These are phyloP conservation scores for Diaporthe sp. DNA, from an alignment of 2,329 filamentous ascomycete species.

Conservation along the genomic window DNA sequence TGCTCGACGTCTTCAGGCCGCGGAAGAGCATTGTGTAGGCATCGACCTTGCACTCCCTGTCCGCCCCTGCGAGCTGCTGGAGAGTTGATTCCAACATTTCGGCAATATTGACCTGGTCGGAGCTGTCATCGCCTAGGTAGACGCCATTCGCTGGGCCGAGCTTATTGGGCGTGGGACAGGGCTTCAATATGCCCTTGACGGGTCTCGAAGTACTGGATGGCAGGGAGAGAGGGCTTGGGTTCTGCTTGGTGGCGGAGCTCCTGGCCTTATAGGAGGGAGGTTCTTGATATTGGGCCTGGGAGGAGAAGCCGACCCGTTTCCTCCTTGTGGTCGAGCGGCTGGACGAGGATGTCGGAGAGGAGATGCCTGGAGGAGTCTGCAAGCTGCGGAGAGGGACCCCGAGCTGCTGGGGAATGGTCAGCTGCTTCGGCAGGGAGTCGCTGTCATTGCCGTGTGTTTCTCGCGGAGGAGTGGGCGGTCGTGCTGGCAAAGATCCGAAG, in stretches of 20 bases:
- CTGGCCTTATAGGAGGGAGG: slow-evolving; percentile 59
- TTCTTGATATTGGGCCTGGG: slow-evolving; percentile 68
- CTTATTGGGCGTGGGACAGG: slow-evolving; percentile 63
- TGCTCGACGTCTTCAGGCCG: slow-evolving; percentile 84
- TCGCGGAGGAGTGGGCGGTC: slow-evolving; percentile 77
- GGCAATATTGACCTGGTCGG: slow-evolving; percentile 68
- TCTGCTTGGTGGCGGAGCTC: slow-evolving; percentile 52
- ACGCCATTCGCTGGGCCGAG: slow-evolving; percentile 57
- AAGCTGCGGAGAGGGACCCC: slow-evolving; percentile 56
- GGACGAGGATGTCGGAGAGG: slow-evolving; percentile 56
- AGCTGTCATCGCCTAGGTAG: slow-evolving; percentile 54
- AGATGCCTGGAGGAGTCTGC: slow-evolving; percentile 66
- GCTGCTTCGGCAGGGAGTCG: slow-evolving; percentile 51
- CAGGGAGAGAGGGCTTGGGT: slow-evolving; percentile 55
- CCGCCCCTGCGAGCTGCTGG: slow-evolving; percentile 81
- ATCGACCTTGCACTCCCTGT: slow-evolving; percentile 81
- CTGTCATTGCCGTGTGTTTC: slow-evolving; percentile 58
- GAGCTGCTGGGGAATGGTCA: slow-evolving; percentile 48
- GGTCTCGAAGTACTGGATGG: slow-evolving; percentile 57
- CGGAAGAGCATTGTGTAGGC: slow-evolving; percentile 86
- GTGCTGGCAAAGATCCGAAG: slow-evolving; percentile 66
- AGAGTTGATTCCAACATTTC: slow-evolving; percentile 89
- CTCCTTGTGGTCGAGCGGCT: slow-evolving; percentile 59
- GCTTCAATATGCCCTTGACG: slow-evolving; percentile 83
- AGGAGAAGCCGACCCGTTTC: slow-evolving; percentile 71